phyloP scores from a whole-genome alignment of 257 asterid species.

The Euphrasia confusa region DNA sequence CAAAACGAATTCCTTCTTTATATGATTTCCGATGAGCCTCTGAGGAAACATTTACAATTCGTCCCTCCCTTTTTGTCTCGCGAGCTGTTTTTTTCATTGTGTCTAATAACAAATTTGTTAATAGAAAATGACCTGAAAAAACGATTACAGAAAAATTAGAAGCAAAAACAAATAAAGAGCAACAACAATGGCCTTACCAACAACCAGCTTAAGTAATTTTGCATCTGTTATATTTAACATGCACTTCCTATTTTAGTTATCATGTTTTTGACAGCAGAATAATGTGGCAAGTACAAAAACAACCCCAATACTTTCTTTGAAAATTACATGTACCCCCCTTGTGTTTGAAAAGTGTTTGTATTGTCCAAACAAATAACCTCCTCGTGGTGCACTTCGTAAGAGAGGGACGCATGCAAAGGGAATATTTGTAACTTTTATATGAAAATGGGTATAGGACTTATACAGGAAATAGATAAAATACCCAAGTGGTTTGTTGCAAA shows the following conservation, averaged over 20 bases:
- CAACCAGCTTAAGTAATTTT: too few species aligned
- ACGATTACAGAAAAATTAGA: constrained; percentile 2
- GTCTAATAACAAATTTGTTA: constrained; percentile 61
- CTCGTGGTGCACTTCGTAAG: not conserved
- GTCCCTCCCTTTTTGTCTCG: constrained; percentile 62
- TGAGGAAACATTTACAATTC: constrained; percentile 61
- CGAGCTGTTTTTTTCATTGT: constrained; percentile 71
- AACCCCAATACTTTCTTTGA: not conserved
- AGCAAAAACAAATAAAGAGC: not conserved
- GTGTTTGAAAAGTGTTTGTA: not conserved
- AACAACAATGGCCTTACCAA: too few species aligned
- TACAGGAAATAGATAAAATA: constrained; percentile 17
- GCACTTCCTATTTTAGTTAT: too few species aligned
- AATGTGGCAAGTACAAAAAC: not conserved
- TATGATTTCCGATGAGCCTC: not conserved
- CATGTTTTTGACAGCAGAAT: too few species aligned
- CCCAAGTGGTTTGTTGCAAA: constrained; percentile 89
- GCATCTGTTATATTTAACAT: too few species aligned
- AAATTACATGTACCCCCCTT: not conserved
- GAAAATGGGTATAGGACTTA: not conserved
- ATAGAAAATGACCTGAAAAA: constrained; percentile 84
- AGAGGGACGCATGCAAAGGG: not conserved
- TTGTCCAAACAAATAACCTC: too few species aligned
- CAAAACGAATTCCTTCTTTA: not conserved
- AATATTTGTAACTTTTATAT: not conserved